Evolutionary conservation across 2,329 filamentous ascomycete genomes (phyloP).

Genomic region (Diplocarpon rosae): DNA sequence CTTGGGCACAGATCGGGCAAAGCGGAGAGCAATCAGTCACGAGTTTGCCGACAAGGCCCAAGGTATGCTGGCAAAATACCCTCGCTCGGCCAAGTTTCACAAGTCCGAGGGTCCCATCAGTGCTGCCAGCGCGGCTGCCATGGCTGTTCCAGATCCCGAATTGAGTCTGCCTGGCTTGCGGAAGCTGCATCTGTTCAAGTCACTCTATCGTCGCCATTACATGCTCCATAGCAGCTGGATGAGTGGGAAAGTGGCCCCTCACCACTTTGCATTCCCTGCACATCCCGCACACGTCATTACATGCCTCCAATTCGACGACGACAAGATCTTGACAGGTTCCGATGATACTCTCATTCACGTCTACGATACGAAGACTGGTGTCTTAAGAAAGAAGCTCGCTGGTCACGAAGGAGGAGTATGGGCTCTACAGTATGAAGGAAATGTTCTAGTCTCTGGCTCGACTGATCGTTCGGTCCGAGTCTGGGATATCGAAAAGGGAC

Average conservation of each 20-base stretch:
- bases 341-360: conserved; percentile 97
- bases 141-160: conserved; percentile 71
- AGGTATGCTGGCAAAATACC: conserved; percentile 17
- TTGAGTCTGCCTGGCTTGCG: conserved; percentile 69
- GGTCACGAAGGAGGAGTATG: conserved; percentile 96
- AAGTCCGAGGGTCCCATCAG: conserved; percentile 73
- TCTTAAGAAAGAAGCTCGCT: conserved; percentile 69
- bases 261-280: conserved; percentile 90
- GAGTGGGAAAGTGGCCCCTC: conserved; percentile 69
- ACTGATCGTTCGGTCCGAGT: conserved; percentile 98
- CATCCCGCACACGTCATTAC: conserved; percentile 96
- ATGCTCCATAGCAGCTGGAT: conserved; percentile 92
- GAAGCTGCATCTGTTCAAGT: conserved; percentile 89
- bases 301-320: conserved; percentile 92
- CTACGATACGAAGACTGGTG: conserved; percentile 92
- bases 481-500: conserved; percentile 91
- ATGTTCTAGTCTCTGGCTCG: conserved; percentile 88
- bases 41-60: conserved; percentile 22
- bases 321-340: conserved; percentile 95
- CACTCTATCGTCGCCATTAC: conserved; percentile 84
- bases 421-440: conserved; percentile 93
- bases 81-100: conserved; percentile 17
- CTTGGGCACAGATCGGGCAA: conserved; percentile 20
- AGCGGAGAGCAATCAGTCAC: conserved; percentile 23
- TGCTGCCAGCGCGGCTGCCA: conserved; percentile 72